Evolutionary conservation across 176 grass and related monocot genomes (phyloP), one percentile per base, ranked within the genome.

Genomic region (Triticum turgidum): DNA sequence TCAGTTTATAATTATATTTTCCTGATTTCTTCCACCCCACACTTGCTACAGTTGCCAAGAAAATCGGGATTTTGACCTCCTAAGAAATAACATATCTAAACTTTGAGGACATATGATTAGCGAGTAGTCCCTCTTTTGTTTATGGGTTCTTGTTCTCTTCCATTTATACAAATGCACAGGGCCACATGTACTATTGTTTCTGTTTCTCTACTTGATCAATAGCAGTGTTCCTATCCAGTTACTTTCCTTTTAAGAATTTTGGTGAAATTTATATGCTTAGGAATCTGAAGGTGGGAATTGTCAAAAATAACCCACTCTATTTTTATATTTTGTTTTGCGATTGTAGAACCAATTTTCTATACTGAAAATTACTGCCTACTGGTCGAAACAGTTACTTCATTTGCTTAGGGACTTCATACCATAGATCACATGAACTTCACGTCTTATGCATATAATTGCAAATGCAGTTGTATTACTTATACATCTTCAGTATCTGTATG

Each of bases 251-350:
- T 61, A 24, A 25, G 13, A 83, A 39, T 34, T 61, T 22, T 59
- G 65, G 47, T 34, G 14, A 72, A 71, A 70, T 30, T 37, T 82
- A 37, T 71, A 71, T 70, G 65, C 30, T 80, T 82, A 58, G 11
- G 66, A 21, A 47, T 32, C 66, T 83, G 47, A 83, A 83, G 38
- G 65, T 45, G 65, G 38, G 37, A 5, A 66, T 67, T 49, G 5
- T 63, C 29, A 67, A 81, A 52, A 33, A 3, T 32, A 33, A 20
- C 10, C 14, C 4, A 2, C 44, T 73, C 32, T 83, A 73, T 73
- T 62, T 83, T 70, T 42, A 5, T 71, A 44, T 30, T 13, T 62
- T 83, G 15, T 83, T 72, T 61, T 3, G 9, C 22, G 20, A 39
- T 58, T 30, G 22, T 59, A 83, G 69, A 38, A 44, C 42, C 9